phyloP scores from a whole-genome alignment of 139 green algal genomes.

The Picochlorum sp. region DNA sequence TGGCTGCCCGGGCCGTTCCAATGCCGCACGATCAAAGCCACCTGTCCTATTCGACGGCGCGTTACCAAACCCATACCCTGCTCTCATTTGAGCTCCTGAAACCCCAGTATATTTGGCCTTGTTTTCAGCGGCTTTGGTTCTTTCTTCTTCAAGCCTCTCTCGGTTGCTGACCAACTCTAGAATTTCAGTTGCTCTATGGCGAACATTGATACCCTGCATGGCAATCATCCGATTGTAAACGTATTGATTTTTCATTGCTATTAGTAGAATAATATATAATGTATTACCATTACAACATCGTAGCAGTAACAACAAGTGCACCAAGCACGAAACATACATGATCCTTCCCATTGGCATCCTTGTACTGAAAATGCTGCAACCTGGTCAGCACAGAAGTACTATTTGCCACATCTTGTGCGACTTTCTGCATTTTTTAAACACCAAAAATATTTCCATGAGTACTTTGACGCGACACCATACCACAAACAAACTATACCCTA shows the following conservation, averaged over 20 bases:
- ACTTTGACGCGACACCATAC: too few relatives aligned
- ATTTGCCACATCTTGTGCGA: slow-evolving; percentile 51
- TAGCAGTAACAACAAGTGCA: not conserved
- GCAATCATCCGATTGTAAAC: slow-evolving; percentile 16
- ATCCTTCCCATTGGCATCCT: slow-evolving; percentile 61
- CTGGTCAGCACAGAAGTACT: slow-evolving; percentile 49
- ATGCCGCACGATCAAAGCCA: not conserved
- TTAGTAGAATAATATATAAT: too few relatives aligned
- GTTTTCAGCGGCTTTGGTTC: slow-evolving; percentile 58
- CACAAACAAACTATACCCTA: too few relatives aligned
- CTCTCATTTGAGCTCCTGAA: slow-evolving; percentile 30
- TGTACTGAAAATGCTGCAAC: slow-evolving; percentile 75
- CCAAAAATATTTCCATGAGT: not conserved
- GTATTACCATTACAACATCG: not conserved
- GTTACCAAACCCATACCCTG: slow-evolving; percentile 12
- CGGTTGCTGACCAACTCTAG: slow-evolving; percentile 44
- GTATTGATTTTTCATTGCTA: too few relatives aligned
- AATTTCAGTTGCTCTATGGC: slow-evolving; percentile 70
- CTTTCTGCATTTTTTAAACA: slow-evolving; percentile 16
- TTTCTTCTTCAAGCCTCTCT: slow-evolving; percentile 47
- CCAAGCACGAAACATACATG: slow-evolving; percentile 15
- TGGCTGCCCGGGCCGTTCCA: not conserved
- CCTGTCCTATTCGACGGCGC: not conserved
- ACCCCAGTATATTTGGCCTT: slow-evolving; percentile 64
- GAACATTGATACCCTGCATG: slow-evolving; percentile 63